Percentiles rank a stretch among this genome's conserved stretches.
phyloP scores from a whole-genome alignment of 163 green algal species.

The Trebouxia gelatinosa region DNA sequence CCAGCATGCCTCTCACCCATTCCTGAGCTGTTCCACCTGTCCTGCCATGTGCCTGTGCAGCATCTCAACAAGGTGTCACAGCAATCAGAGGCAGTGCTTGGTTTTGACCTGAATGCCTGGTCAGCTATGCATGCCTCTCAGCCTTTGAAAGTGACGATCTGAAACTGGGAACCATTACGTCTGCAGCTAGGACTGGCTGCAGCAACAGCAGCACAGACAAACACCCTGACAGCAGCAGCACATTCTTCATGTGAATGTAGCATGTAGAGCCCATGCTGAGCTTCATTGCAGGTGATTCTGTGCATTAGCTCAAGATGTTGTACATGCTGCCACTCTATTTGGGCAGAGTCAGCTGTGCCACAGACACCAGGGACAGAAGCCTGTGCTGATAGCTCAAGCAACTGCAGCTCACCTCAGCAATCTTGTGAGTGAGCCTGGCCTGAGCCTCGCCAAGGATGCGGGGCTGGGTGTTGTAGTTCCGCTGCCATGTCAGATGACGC shows the following conservation, averaged over 20 bases:
- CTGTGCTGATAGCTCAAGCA: slow-evolving; percentile 22
- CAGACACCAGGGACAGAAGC: slow-evolving; percentile 34
- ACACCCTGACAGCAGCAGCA: too few relatives aligned
- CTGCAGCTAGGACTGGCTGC: too few relatives aligned
- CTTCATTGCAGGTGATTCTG: too few relatives aligned
- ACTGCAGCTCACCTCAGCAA: slow-evolving; percentile 57
- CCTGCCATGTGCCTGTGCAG: slow-evolving; percentile 38
- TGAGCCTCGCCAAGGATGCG: slow-evolving; percentile 89
- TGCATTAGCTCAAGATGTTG: too few relatives aligned
- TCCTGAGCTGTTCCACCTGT: slow-evolving; percentile 77
- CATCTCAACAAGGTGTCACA: not conserved
- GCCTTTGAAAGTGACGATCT: too few relatives aligned
- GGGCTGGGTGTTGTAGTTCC: slow-evolving; percentile 98
- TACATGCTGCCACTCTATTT: not conserved
- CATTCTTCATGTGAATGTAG: too few relatives aligned
- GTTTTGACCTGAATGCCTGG: too few relatives aligned
- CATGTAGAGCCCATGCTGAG: too few relatives aligned
- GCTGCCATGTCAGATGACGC: slow-evolving; percentile 95
- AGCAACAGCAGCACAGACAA: too few relatives aligned
- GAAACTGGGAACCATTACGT: too few relatives aligned
- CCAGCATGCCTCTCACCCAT: slow-evolving; percentile 86
- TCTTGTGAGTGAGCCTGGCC: slow-evolving; percentile 78
- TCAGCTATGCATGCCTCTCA: too few relatives aligned
- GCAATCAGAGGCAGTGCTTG: not conserved
- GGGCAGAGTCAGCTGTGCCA: too few relatives aligned